Evolutionary conservation across 1,139 yeast genomes (phyloP).

Genomic region (Yamadazyma blattariae): DNA sequence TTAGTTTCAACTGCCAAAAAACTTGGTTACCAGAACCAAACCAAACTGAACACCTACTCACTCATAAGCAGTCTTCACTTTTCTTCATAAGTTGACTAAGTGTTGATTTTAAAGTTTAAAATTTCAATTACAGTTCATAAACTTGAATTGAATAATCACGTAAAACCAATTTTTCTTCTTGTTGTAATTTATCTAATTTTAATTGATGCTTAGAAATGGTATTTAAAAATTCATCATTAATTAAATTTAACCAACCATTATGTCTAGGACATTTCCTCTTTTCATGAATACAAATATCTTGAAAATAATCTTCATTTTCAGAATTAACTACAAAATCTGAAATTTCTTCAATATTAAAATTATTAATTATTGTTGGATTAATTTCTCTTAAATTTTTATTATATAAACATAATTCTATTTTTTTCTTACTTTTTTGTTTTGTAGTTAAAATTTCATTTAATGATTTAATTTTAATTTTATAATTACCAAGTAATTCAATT

Average conservation of each 20-base stretch:
- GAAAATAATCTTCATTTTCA: constrained; percentile 14
- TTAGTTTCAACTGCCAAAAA: too few species aligned
- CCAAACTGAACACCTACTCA: too few species aligned
- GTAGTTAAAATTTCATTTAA: constrained; percentile 31
- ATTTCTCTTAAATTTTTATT: constrained; percentile 9
- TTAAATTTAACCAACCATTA: constrained; percentile 61
- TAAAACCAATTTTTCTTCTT: constrained; percentile 9
- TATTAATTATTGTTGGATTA: constrained; percentile 7
- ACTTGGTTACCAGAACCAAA: too few species aligned
- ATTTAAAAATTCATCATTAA: constrained; percentile 43
- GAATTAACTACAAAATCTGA: constrained; percentile 14
- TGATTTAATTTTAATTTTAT: constrained; percentile 35
- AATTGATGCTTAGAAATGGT: constrained; percentile 24
- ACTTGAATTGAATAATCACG: constrained; percentile 14
- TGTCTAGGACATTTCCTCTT: constrained; percentile 66
- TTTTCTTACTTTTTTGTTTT: constrained; percentile 20
- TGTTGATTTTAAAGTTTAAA: too few species aligned
- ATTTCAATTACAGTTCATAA: constrained; percentile 10
- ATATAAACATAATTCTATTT: constrained; percentile 15
- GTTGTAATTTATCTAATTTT: constrained; percentile 4
- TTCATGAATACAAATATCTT: constrained; percentile 53
- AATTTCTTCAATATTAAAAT: constrained; percentile 17
- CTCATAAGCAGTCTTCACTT: too few species aligned
- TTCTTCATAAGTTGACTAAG: too few species aligned
- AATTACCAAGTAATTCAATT: constrained; percentile 21